A percentile compares a stretch with the other conserved stretches of the same genome.
Conservation (phyloP, 768 basidiomycete species). For the Psilocybe azurescens region DNA sequence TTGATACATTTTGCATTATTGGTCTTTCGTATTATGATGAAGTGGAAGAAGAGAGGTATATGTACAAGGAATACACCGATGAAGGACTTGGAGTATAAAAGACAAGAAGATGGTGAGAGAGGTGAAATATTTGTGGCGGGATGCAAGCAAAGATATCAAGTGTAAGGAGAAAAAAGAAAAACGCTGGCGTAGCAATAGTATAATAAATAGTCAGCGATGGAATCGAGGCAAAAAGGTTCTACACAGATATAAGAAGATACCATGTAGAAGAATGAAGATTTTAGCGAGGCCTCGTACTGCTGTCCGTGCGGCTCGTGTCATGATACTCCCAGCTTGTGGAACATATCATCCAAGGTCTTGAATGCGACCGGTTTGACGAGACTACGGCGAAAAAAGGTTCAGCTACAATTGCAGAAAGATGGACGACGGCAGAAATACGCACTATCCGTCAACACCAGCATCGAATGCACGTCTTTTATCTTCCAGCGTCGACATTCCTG, state of each 20-base stretch:
- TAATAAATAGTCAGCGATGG: not conserved
- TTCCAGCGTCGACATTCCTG: constrained; percentile 92
- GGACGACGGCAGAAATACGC: constrained; percentile 37
- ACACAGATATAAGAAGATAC: not conserved
- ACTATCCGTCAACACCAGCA: constrained; percentile 96
- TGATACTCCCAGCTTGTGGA: constrained; percentile 67
- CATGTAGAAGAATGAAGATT: not conserved
- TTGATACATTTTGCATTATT: too few relatives aligned
- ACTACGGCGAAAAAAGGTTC: constrained; percentile 41
- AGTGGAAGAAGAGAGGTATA: constrained; percentile 2
- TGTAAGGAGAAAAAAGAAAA: too few relatives aligned
- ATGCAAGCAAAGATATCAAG: too few relatives aligned
- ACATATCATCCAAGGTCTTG: constrained; percentile 86
- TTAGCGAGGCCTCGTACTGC: not conserved
- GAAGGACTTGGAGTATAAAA: too few relatives aligned
- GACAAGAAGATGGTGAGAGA: too few relatives aligned
- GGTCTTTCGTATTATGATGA: not conserved
- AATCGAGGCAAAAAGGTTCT: not conserved
- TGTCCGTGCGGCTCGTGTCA: constrained; percentile 21
- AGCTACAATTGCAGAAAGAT: constrained; percentile 1
- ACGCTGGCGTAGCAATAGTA: too few relatives aligned
- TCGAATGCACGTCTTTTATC: constrained; percentile 92
- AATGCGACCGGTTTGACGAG: constrained; percentile 97
- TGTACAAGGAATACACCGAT: not conserved
- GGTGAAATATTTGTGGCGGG: too few relatives aligned